Evolutionary conservation across 1,284 basidiomycete genomes (phyloP).

Genomic region (Fomes fomentarius): DNA sequence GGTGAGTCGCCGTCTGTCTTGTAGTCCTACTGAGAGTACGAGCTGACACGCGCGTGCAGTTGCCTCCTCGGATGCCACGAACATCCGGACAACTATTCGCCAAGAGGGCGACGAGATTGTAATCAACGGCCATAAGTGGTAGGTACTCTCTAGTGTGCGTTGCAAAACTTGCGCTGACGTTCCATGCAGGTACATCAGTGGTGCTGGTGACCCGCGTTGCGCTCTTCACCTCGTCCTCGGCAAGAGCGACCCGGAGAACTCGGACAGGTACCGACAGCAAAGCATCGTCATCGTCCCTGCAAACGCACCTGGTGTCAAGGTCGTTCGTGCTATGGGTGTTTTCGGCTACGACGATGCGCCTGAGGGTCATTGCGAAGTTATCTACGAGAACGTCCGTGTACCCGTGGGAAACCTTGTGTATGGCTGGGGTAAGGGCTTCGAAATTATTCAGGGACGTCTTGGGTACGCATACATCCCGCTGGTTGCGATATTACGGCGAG

Average conservation of each 20-base stretch:
- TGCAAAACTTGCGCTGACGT: conserved; percentile 1
- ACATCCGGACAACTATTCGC: conserved; percentile 89
- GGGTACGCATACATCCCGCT: conserved; percentile 66
- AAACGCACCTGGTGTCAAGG: conserved; percentile 84
- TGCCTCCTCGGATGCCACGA: conserved; percentile 95
- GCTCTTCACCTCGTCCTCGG: conserved; percentile 93
- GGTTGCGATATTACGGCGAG: not conserved
- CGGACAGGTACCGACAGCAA: conserved; percentile 81
- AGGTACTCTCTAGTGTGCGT: conserved; percentile 7
- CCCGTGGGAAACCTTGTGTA: conserved; percentile 84
- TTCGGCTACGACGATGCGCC: conserved; percentile 95
- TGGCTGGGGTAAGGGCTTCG: conserved; percentile 94
- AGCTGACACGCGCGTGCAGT: conserved; percentile 49
- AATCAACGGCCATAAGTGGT: conserved; percentile 98
- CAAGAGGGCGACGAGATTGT: conserved; percentile 89
- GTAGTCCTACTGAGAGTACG: not conserved
- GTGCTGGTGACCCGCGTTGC: conserved; percentile 93
- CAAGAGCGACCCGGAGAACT: conserved; percentile 81
- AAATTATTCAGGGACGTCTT: conserved; percentile 97
- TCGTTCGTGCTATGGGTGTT: conserved; percentile 91
- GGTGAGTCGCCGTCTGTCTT: conserved; percentile 48
- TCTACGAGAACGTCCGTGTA: conserved; percentile 93
- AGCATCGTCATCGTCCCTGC: conserved; percentile 93
- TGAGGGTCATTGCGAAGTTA: conserved; percentile 94
- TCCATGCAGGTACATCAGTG: conserved; percentile 86